Percentiles rank a stretch among this genome's conserved stretches.
Evolutionary conservation across 192 early-diverging fungal genomes (phyloP).

Genomic region (Kickxella alabastrina): DNA sequence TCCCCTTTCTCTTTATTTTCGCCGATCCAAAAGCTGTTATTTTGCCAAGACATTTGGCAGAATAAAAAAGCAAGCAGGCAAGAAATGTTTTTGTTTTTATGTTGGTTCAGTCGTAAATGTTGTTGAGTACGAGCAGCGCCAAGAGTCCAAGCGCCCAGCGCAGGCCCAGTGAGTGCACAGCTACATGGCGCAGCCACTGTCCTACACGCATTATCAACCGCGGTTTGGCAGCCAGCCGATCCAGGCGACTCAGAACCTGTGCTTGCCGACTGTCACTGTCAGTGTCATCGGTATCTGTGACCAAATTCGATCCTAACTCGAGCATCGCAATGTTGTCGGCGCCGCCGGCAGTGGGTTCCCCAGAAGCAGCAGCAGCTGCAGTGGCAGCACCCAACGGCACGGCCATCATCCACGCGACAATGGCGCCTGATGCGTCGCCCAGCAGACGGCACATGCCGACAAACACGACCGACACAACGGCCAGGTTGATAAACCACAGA

Average conservation of each 20-base stretch:
- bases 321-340: slow-evolving; percentile 29
- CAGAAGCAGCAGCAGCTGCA: not conserved
- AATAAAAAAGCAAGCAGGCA: too few species aligned
- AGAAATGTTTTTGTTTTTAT: too few species aligned
- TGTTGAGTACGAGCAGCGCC: not conserved
- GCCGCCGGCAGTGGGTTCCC: too few species aligned
- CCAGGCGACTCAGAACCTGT: too few species aligned
- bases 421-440: slow-evolving; percentile 45
- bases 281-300: too few species aligned
- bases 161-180: slow-evolving; percentile 4
- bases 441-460: slow-evolving; percentile 49
- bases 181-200: slow-evolving; percentile 4
- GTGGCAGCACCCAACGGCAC: not conserved
- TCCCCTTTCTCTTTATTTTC: too few species aligned
- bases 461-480: slow-evolving; percentile 51
- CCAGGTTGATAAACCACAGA: slow-evolving; percentile 54
- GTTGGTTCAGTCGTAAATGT: not conserved
- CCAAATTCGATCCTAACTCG: slow-evolving; percentile 14
- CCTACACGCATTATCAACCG: not conserved
- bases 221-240: slow-evolving; percentile 21
- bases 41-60: too few species aligned
- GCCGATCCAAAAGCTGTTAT: too few species aligned
- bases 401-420: slow-evolving; percentile 31
- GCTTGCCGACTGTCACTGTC: too few species aligned
- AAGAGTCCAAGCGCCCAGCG: not conserved